Base-by-base conservation (phyloP, 2,329 filamentous ascomycete genomes). In the Chaetomium olivaceum region DNA sequence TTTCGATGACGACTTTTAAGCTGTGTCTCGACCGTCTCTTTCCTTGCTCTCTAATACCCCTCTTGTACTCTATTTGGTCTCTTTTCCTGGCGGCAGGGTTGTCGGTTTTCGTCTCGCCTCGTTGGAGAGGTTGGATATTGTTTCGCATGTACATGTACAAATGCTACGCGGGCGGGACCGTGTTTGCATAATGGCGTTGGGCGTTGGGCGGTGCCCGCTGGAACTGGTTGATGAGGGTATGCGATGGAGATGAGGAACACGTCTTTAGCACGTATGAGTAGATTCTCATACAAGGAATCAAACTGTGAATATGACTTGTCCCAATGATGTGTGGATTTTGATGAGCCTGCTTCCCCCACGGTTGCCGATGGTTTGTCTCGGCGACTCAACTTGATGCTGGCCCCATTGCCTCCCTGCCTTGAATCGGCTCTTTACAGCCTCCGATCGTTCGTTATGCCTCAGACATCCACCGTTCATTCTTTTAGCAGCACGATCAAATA, bases 1-100 rank as follows among this genome's bases (percentile, higher is more conserved):
- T 78, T 98, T 99, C 74, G 93, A 98, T 73, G 94, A 98, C 72
- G 95, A 99, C 82, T 99, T 99, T 77, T 98, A 91, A 85, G 83
- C 77, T 69, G 58, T 55, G 39, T 67, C 64, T 58, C 31, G 68
- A 61, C 62, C 51, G 71, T 70, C 29, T 63, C 66, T 64, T 70
- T 71, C 66, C 27, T 56, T 70, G 36, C 68, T 68, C 67, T 72
- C 72, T 73, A 69, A 69, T 73, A 72, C 72, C 70, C 69, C 61
- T 68, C 43, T 59, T 68, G 62, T 67, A 68, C 56, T 68, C 65
- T 61, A 54, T 65, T 64, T 61, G 19, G 25, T 19, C 33, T 60
- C 23, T 62, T 54, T 66, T 62, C 48, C 21, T 12, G 62, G 58
- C 29, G 62, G 51, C 52, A 67, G 64, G 51, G 51, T 21, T 58